Evolutionary conservation across 2,329 filamentous ascomycete species (phyloP).

Genomic region (Aspergillus fischeri): DNA sequence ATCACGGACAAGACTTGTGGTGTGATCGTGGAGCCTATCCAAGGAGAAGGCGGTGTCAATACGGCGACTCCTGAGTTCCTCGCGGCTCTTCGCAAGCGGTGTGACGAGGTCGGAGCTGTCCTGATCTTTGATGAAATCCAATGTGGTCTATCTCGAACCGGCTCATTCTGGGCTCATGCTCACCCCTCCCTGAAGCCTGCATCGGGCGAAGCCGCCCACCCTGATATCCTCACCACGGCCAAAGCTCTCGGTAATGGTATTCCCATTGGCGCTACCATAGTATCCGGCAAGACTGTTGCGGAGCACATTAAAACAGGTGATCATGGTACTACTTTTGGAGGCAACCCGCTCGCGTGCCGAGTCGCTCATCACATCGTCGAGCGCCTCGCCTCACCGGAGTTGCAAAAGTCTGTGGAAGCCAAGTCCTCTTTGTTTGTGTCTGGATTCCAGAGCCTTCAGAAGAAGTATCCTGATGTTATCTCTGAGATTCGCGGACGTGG

Average conservation of each 20-base stretch:
- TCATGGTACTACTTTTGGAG: conserved; percentile 91
- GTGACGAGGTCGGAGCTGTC: conserved; percentile 80
- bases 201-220: conserved; percentile 66
- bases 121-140: conserved; percentile 97
- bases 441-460: conserved; percentile 54
- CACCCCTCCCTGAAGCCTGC: conserved; percentile 54
- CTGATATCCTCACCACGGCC: conserved; percentile 88
- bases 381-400: conserved; percentile 64
- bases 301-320: conserved; percentile 70
- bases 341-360: conserved; percentile 80
- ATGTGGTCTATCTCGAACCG: conserved; percentile 84
- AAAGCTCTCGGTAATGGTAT: conserved; percentile 97
- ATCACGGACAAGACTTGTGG: conserved; percentile 85
- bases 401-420: conserved; percentile 65
- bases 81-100: conserved; percentile 74
- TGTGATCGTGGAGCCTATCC: conserved; percentile 94
- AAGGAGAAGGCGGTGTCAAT: conserved; percentile 92
- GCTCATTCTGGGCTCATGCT: conserved; percentile 83
- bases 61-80: conserved; percentile 81
- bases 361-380: conserved; percentile 82
- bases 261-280: conserved; percentile 80
- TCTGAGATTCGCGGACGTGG: conserved; percentile 77
- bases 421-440: conserved; percentile 62
- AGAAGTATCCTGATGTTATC: conserved; percentile 66
- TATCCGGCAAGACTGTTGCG: conserved; percentile 60